Evolutionary conservation across 805 yeast species (phyloP).

Genomic region (Saturnispora kantuleensis): DNA sequence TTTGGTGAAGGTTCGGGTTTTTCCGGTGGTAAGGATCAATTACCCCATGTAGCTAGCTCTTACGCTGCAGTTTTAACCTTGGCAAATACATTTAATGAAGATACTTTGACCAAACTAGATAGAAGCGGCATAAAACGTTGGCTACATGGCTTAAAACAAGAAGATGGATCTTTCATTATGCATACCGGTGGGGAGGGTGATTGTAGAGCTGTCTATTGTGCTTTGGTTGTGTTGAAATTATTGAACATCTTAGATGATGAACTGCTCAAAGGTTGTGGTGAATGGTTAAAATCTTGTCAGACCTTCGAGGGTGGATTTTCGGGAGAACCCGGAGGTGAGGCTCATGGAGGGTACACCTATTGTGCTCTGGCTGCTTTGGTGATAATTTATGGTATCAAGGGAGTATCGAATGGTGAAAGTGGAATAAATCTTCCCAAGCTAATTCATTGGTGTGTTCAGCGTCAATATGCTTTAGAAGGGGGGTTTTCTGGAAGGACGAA

Average conservation of each 20-base stretch:
- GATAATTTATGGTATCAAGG: constrained; percentile 30
- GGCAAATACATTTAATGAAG: constrained; percentile 36
- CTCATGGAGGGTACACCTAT: constrained; percentile 95
- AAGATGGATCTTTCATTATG: constrained; percentile 72
- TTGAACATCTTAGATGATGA: constrained; percentile 56
- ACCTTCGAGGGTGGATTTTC: constrained; percentile 95
- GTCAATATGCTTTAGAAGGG: constrained; percentile 71
- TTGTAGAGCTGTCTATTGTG: constrained; percentile 80
- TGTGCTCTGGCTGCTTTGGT: constrained; percentile 70
- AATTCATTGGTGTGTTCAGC: constrained; percentile 54
- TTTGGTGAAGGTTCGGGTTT: constrained; percentile 31
- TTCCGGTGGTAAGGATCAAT: constrained; percentile 77
- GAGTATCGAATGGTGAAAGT: constrained; percentile 24
- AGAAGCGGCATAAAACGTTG: constrained; percentile 44
- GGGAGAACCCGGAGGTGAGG: constrained; percentile 75
- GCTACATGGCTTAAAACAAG: constrained; percentile 53
- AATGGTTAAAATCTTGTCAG: constrained; percentile 66
- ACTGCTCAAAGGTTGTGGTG: constrained; percentile 39
- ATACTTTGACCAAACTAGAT: constrained; percentile 35
- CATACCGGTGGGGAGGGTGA: constrained; percentile 76
- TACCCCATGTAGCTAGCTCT: constrained; percentile 76
- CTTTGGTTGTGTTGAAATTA: constrained; percentile 59
- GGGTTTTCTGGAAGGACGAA: constrained; percentile 88
- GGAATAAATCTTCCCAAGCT: constrained; percentile 37
- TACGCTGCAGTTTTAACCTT: constrained; percentile 69